Base-by-base conservation (phyloP, 345 rosid species). In the Sisymbrium irio region DNA sequence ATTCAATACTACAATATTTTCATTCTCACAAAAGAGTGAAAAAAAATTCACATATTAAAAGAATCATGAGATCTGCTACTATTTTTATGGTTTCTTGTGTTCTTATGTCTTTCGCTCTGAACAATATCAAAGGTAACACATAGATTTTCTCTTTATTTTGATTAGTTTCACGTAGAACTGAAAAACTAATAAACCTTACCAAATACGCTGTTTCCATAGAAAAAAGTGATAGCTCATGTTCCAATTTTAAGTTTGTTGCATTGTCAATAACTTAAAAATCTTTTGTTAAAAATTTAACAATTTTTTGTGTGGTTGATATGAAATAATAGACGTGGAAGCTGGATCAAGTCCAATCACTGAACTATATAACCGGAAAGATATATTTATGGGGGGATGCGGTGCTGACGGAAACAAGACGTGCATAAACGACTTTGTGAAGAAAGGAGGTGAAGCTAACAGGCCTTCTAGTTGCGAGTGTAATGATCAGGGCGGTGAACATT, bases 351-450 rank as follows among this genome's bases (percentile, higher is more conserved):
- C 49, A 6, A 11, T 35, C 32, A n/a, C n/a, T 22, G 36, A 9
- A 32, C 65, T 4, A 27, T 14, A 36, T 15, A 12, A 5, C 28
- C 44, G 50, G 8, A 69, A 76, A 7, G 53, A 55, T 55, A 76
- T 76, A 55, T 76, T 76, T 46, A 5, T 0, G 4, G 75, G 75
- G 7, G 36, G 65, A 53, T 76, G 79, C 15, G 79, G 75, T 18
- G 0, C 0, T 0, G 25, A 22, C 25, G 79, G 79, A 62, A 69
- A 13, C 75, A 14, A 36, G 9, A 69, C 71, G 6, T 76, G 79
- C 71, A 62, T 69, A 8, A 17, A 62, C 44, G 79, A 70, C n/a
- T 76, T 76, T 63, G 61, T 62, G 9, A 76, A 44, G 44, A 56
- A 76, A 56, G 60, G 71, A 69, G 25, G 25, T 60, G n/a, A 0